Conservation (phyloP, 2,329 filamentous ascomycete genomes). For the Myriosclerotinia duriaeana region DNA sequence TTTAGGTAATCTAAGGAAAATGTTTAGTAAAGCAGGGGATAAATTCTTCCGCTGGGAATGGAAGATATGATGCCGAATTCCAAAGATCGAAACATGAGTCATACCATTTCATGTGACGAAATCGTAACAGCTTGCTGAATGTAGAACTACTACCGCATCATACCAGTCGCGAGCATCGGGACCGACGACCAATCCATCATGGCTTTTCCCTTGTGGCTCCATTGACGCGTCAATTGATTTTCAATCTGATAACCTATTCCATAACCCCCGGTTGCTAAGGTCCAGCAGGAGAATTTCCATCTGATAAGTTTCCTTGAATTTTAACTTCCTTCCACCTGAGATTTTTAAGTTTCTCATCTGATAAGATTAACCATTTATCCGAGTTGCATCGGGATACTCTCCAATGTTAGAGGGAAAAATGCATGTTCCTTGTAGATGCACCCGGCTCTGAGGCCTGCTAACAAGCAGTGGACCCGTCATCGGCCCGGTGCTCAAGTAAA, state of each 20-base stretch:
- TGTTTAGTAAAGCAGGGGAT: neutral
- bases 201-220: neutral
- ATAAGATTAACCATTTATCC: constrained; percentile 1
- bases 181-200: neutral
- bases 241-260: constrained; percentile 17
- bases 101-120: neutral
- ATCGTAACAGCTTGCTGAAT: neutral
- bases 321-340: too few relatives aligned
- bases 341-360: constrained; percentile 6
- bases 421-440: constrained; percentile 12
- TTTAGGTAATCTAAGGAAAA: constrained; percentile 5
- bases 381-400: neutral
- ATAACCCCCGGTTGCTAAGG: neutral
- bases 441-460: neutral
- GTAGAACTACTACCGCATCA: neutral
- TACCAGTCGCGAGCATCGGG: neutral
- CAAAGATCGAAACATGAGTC: neutral
- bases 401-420: neutral
- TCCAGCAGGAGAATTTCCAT: neutral
- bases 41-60: neutral
- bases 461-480: constrained; percentile 2
- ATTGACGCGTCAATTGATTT: constrained; percentile 6
- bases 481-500: neutral
- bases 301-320: too few relatives aligned
- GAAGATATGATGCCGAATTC: neutral